Evolutionary conservation across 1,284 basidiomycete genomes (phyloP).

Genomic region (Caloboletus firmus): DNA sequence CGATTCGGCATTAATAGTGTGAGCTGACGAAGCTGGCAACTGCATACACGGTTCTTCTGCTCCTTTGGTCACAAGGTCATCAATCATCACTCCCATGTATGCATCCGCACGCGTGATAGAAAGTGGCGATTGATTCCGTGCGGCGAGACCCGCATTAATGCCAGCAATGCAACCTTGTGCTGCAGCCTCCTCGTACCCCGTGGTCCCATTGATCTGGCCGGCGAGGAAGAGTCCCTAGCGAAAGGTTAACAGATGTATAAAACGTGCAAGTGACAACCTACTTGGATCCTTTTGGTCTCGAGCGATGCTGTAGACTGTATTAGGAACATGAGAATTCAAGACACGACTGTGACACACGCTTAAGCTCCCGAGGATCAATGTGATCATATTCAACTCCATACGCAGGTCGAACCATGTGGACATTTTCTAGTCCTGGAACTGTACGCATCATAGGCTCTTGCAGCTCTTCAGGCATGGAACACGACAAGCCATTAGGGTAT

Average conservation of each 20-base stretch:
- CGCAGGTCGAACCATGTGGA: conserved; percentile 77
- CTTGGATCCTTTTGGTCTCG: conserved; percentile 81
- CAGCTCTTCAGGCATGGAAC: conserved; percentile 80
- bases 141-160: conserved; percentile 80
- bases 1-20: conserved; percentile 5
- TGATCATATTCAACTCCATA: conserved; percentile 95
- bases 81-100: conserved; percentile 87
- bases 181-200: conserved; percentile 91
- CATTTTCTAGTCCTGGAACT: conserved; percentile 81
- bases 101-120: conserved; percentile 79
- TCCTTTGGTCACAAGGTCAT: conserved; percentile 85
- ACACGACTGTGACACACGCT: conserved; percentile 44
- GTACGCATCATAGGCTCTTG: conserved; percentile 81
- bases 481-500: conserved; percentile 89
- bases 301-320: conserved; percentile 58
- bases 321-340: background rate
- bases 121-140: conserved; percentile 55
- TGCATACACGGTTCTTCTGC: conserved; percentile 82
- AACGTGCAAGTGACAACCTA: conserved; percentile 22
- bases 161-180: conserved; percentile 85
- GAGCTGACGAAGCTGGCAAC: background rate
- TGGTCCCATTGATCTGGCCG: conserved; percentile 90
- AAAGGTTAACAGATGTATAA: background rate
- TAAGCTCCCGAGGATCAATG: conserved; percentile 82
- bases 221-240: conserved; percentile 77